Conservation (phyloP, 495 filamentous ascomycete species). For the Ascobolus immersus region DNA sequence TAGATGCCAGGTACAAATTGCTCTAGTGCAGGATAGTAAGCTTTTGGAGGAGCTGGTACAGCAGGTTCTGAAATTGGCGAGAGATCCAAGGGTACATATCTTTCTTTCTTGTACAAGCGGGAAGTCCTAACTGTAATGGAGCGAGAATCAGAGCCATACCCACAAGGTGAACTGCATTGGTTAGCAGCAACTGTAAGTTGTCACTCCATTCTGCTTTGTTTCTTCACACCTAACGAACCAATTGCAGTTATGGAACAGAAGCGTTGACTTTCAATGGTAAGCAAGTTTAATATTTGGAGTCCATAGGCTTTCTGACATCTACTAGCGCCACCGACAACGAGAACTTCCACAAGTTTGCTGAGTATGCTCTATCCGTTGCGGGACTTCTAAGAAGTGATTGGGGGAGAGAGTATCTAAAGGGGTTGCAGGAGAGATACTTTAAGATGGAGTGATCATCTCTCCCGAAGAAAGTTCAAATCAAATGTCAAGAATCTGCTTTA, state of each 20-base stretch:
- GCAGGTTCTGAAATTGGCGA: conserved; percentile 27
- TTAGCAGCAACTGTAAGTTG: conserved; percentile 22
- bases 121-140: too few species aligned
- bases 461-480: too few species aligned
- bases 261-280: conserved; percentile 14
- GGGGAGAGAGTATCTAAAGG: too few species aligned
- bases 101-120: too few species aligned
- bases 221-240: conserved; percentile 1
- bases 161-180: conserved; percentile 48
- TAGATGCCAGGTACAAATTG: too few species aligned
- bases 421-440: too few species aligned
- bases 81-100: conserved; percentile 9
- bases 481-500: too few species aligned
- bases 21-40: conserved; percentile 10
- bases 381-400: too few species aligned
- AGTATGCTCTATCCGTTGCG: conserved; percentile 11
- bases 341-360: conserved; percentile 9
- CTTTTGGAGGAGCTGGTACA: conserved; percentile 30
- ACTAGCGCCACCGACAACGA: conserved; percentile 8
- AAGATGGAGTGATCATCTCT: too few species aligned
- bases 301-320: conserved; percentile 4
- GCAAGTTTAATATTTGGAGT: conserved; percentile 1
- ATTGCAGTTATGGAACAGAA: conserved; percentile 12
- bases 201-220: not conserved
- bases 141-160: conserved; percentile 30